phyloP scores from a whole-genome alignment of 2,329 filamentous ascomycete genomes.

The Fusarium albidum region DNA sequence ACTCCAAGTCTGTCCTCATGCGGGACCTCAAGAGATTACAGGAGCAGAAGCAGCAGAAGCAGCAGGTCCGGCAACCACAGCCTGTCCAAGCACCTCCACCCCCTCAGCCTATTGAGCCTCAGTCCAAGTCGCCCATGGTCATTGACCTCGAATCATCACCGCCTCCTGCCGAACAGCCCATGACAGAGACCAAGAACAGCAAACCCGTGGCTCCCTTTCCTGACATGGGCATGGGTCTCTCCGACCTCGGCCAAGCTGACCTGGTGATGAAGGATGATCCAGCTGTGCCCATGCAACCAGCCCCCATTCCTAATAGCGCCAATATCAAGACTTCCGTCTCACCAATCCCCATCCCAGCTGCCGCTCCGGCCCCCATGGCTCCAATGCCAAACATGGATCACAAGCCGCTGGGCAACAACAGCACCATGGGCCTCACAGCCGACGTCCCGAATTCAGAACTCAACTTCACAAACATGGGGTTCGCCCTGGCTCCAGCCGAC shows the following conservation, averaged over 20 bases:
- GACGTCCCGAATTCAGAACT: constrained; percentile 47
- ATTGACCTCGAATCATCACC: constrained; percentile 50
- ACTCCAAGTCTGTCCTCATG: constrained; percentile 62
- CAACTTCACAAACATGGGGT: constrained; percentile 66
- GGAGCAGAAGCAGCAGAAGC: constrained; percentile 37
- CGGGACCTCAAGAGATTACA: constrained; percentile 59
- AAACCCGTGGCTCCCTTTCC: constrained; percentile 63
- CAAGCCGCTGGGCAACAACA: constrained; percentile 35
- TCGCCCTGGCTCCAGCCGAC: constrained; percentile 57
- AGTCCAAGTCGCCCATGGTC: constrained; percentile 46
- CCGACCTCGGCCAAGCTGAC: constrained; percentile 37
- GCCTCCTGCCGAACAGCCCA: constrained; percentile 42
- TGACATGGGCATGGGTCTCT: constrained; percentile 62
- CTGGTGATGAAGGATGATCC: constrained; percentile 36
- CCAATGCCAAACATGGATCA: constrained; percentile 42
- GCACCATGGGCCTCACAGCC: constrained; percentile 28
- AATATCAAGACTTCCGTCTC: constrained; percentile 41
- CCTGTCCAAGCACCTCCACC: constrained; percentile 23
- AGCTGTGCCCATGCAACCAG: constrained; percentile 16
- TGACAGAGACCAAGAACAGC: constrained; percentile 44
- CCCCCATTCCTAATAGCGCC: constrained; percentile 13
- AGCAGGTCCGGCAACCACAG: constrained; percentile 24
- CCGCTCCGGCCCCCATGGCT: constrained; percentile 32
- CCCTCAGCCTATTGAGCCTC: constrained; percentile 45
- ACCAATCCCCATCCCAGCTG: constrained; percentile 11